Evolutionary conservation across 2,329 filamentous ascomycete genomes (phyloP), one percentile per base, ranked within the genome.

Genomic region (Aspergillus novofumigatus): DNA sequence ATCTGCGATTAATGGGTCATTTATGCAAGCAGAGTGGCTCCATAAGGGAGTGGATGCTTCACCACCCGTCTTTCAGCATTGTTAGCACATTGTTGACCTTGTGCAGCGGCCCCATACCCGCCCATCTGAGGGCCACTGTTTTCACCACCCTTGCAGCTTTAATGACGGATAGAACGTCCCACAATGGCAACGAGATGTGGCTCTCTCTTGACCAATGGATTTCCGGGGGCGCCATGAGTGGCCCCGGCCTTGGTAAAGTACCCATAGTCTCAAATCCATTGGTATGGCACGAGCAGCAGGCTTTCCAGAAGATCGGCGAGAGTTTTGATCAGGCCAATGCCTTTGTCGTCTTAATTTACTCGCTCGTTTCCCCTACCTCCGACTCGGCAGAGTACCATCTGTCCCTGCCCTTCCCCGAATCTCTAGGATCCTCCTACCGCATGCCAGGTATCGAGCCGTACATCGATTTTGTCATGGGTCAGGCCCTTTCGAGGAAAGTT

Each of bases 401-500:
- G 69, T 81, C 80, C 1, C 78, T 99, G 3, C 88, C 93, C 0
- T 99, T 97, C 68, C 91, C 93, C 0, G 92, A 97, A 72, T 86
- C 84, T 44, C 80, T 99, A 8, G 92, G 93, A 4, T 85, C 86
- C 17, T 83, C 86, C 10, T 89, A 88, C 65, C 86, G 94, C 53
- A 86, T 87, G 75, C 86, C 92, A 14, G 94, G 95, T 1, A 91
- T 99, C 59, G 92, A 96, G 59, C 86, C 90, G 1, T 99, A 97
- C 66, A 82, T 97, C 56, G 95, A 99, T 74, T 97, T 94, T 70
- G 87, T 92, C 21, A 77, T 97, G 61, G 91, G 91, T 17, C 83
- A 88, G 55, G 85, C 95, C 17, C 89, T 96, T 66, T 85, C 84
- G 17, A 81, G 84, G 51, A 88, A 85, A 59, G 79, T 84, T 10